Evolutionary conservation across 192 early-diverging fungal genomes (phyloP), one percentile per base, ranked within the genome.

Genomic region (Gamsiella multidivaricata): DNA sequence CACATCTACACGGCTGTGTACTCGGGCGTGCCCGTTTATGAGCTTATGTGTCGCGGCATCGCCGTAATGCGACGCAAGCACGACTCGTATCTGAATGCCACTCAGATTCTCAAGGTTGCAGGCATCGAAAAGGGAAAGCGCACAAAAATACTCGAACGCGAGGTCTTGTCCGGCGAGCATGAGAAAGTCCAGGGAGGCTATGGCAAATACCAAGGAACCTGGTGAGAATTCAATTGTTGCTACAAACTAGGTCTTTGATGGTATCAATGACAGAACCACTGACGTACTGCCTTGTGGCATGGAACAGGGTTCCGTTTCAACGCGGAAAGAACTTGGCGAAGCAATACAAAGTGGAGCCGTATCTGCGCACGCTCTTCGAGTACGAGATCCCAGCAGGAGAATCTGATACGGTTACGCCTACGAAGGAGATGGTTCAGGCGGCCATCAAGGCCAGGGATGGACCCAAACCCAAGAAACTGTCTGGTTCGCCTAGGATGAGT

Each of bases 141-240:
- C 42, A 94, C 95, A 45, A 94, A 93, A 69, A 94, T 96, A 57
- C 88, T 97, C 2, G 96, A 97, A 81, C 82, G 87, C 59, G 95
- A 96, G 63, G 89, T 97, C 1, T 81, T 93, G 33, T 83, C 86
- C 31, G 92, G 91, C 7, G 84, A 86, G 25, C 94, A 97, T 75
- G 95, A 97, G 70, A 97, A 97, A 79, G 91, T 97, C 20, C 96
- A 97, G 81, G 96, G 96, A 32, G 96, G 96, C 20, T 97, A 97
- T 82, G 95, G 95, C 29, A 95, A 95, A 81, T 96, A 94, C 79
- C 95, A 96, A 84, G 95, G 94, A 66, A 92, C 91, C 10, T 92
- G 91, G 91, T 92, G 79, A 66, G 88, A 53, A 45, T 32, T 15
- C 29, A 39, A 26, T 17, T 43, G 22, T 28, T 33, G 20, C 37